phyloP scores from a whole-genome alignment of 2,329 filamentous ascomycete species.

The Nemania sp. region DNA sequence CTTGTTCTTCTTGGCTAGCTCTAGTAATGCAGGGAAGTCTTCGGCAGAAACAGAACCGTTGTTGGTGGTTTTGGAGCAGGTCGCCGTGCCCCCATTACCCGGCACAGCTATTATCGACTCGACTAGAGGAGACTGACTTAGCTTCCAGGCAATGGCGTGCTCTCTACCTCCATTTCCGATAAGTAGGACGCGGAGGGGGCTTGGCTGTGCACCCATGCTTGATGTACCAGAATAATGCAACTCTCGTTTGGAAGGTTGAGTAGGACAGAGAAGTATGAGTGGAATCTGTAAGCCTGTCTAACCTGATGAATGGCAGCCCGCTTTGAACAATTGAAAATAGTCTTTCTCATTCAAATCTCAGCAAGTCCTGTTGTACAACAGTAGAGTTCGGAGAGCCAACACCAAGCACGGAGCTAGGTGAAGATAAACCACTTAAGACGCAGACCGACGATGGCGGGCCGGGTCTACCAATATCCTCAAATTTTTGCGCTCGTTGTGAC shows the following conservation, averaged over 20 bases:
- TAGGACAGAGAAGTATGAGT: neutral
- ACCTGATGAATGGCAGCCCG: neutral
- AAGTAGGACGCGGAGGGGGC: slow-evolving; percentile 71
- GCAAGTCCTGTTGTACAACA: neutral
- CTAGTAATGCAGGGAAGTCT: slow-evolving; percentile 77
- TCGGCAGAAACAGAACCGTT: slow-evolving; percentile 68
- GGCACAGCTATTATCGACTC: slow-evolving; percentile 72
- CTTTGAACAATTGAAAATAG: too few species aligned
- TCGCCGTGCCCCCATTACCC: slow-evolving; percentile 86
- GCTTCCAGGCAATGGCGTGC: slow-evolving; percentile 92
- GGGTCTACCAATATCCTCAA: slow-evolving; percentile 21
- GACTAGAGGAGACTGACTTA: slow-evolving; percentile 79
- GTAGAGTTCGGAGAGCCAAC: neutral
- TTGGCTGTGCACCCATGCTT: slow-evolving; percentile 34
- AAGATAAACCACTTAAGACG: slow-evolving; percentile 6
- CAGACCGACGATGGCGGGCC: slow-evolving; percentile 18
- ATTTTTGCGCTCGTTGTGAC: slow-evolving; percentile 34
- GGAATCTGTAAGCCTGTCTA: too few species aligned
- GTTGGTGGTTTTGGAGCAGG: slow-evolving; percentile 73
- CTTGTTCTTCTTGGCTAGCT: slow-evolving; percentile 71
- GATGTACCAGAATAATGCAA: neutral
- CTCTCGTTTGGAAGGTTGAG: neutral
- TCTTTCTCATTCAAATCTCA: neutral
- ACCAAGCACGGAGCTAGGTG: slow-evolving; percentile 1
- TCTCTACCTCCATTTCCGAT: slow-evolving; percentile 94